Conservation (phyloP, 108 stramenopile genomes). For the Nitzschia inconspicua region DNA sequence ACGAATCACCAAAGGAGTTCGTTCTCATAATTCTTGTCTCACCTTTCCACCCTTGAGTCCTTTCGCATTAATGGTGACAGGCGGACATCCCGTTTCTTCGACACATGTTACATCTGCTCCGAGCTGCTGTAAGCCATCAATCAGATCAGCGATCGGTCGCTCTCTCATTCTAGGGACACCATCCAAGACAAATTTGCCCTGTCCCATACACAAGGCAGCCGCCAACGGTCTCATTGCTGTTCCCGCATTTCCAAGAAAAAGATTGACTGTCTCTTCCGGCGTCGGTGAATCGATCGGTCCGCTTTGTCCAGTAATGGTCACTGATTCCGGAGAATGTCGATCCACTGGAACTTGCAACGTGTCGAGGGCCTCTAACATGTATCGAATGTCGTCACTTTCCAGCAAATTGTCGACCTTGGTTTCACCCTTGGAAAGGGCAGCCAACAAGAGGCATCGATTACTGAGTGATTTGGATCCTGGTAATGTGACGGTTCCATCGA, state of each 20-base stretch:
- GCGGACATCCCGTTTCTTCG: slow-evolving; percentile 89
- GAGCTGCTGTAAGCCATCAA: slow-evolving; percentile 89
- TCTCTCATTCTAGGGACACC: slow-evolving; percentile 96
- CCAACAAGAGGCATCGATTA: slow-evolving; percentile 84
- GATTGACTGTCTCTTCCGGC: slow-evolving; percentile 53
- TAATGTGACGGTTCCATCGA: slow-evolving; percentile 88
- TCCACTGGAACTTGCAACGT: slow-evolving; percentile 76
- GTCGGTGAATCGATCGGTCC: slow-evolving; percentile 82
- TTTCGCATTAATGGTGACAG: slow-evolving; percentile 82
- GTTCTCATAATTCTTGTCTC: neutral
- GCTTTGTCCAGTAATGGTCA: slow-evolving; percentile 75
- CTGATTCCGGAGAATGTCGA: slow-evolving; percentile 43
- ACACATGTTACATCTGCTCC: slow-evolving; percentile 92
- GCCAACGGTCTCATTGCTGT: slow-evolving; percentile 96
- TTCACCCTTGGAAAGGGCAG: slow-evolving; percentile 66
- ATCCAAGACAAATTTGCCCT: slow-evolving; percentile 91
- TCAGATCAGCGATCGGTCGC: slow-evolving; percentile 91
- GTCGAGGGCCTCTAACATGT: slow-evolving; percentile 93
- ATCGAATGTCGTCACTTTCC: slow-evolving; percentile 94
- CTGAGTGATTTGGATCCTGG: slow-evolving; percentile 93
- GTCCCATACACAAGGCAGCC: slow-evolving; percentile 86
- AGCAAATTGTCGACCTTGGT: slow-evolving; percentile 87
- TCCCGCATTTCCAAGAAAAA: slow-evolving; percentile 94
- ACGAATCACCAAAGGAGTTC: neutral
- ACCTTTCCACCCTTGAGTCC: slow-evolving; percentile 61